These are phyloP conservation scores for Seiridium cupressi DNA, from an alignment of 2,329 filamentous ascomycete genomes.

Conservation along the genomic window DNA sequence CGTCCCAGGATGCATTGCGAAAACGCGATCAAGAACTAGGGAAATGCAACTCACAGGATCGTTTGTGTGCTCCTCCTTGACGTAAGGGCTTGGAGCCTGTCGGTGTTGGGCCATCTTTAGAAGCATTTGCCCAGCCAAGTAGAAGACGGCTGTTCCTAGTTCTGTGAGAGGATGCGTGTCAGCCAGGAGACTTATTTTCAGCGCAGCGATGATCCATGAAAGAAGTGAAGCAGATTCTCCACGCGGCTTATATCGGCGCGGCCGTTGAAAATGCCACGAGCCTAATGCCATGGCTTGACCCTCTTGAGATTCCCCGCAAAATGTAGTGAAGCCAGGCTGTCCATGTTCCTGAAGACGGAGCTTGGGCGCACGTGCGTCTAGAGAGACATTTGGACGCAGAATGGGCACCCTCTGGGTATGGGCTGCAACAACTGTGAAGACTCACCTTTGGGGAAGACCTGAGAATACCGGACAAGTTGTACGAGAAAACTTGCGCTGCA, in stretches of 20 bases:
- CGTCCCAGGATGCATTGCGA: not conserved
- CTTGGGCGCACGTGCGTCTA: not conserved
- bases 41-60: conserved; percentile 38
- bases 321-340: not conserved
- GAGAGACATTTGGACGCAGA: not conserved
- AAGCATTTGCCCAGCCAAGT: conserved; percentile 30
- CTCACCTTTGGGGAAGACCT: not conserved
- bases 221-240: conserved; percentile 16
- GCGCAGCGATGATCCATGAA: conserved; percentile 23
- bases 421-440: not conserved
- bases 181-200: conserved; percentile 4
- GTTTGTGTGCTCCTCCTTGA: conserved; percentile 39
- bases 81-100: conserved; percentile 38
- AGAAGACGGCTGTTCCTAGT: conserved; percentile 7
- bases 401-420: too few relatives aligned
- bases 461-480: too few relatives aligned
- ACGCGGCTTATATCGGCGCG: conserved; percentile 20
- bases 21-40: conserved; percentile 12
- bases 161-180: conserved; percentile 3
- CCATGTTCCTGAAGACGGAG: conserved; percentile 1
- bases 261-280: conserved; percentile 20
- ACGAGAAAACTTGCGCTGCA: too few relatives aligned
- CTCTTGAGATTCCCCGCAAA: conserved; percentile 4
- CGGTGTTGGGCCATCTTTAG: conserved; percentile 45
- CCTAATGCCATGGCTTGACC: not conserved